Evolutionary conservation across 2,329 filamentous ascomycete genomes (phyloP).

Genomic region (Fusarium sarcochroum): DNA sequence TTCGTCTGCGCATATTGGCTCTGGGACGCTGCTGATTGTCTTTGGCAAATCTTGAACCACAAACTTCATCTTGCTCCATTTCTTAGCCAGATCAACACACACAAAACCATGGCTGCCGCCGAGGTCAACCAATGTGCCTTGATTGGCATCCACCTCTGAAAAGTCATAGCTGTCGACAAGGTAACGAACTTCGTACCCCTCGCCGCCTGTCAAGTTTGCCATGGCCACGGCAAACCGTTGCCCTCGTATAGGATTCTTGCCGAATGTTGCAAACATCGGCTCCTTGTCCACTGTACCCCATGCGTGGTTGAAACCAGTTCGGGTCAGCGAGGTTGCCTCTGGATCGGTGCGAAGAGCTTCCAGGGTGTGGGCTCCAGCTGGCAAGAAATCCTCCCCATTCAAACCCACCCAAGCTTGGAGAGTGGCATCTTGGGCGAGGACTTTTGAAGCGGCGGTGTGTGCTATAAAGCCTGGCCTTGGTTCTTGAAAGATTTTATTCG

Average conservation of each 20-base stretch:
- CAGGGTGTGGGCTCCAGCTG: slow-evolving; percentile 63
- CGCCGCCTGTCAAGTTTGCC: slow-evolving; percentile 66
- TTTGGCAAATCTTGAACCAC: slow-evolving; percentile 69
- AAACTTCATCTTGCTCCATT: slow-evolving; percentile 66
- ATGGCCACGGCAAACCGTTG: slow-evolving; percentile 69
- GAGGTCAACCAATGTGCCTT: slow-evolving; percentile 69
- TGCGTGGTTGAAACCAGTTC: slow-evolving; percentile 66
- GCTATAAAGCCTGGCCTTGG: slow-evolving; percentile 63
- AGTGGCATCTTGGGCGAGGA: slow-evolving; percentile 62
- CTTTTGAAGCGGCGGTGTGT: slow-evolving; percentile 68
- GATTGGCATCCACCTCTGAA: slow-evolving; percentile 58
- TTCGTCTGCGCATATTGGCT: slow-evolving; percentile 57
- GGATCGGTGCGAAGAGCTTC: slow-evolving; percentile 61
- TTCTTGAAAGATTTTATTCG: slow-evolving; percentile 69
- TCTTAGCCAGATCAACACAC: slow-evolving; percentile 66
- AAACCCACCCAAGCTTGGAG: slow-evolving; percentile 69
- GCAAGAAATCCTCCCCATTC: slow-evolving; percentile 67
- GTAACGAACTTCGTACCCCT: slow-evolving; percentile 68
- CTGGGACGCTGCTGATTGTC: slow-evolving; percentile 63
- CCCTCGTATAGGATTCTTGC: slow-evolving; percentile 62
- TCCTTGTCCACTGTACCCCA: slow-evolving; percentile 65
- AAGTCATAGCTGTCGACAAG: slow-evolving; percentile 70
- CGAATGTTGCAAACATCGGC: slow-evolving; percentile 68
- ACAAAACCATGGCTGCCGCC: slow-evolving; percentile 72
- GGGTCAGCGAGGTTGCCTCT: slow-evolving; percentile 62